phyloP scores from a whole-genome alignment of 441 rosid genomes.

The Gossypium davidsonii region DNA sequence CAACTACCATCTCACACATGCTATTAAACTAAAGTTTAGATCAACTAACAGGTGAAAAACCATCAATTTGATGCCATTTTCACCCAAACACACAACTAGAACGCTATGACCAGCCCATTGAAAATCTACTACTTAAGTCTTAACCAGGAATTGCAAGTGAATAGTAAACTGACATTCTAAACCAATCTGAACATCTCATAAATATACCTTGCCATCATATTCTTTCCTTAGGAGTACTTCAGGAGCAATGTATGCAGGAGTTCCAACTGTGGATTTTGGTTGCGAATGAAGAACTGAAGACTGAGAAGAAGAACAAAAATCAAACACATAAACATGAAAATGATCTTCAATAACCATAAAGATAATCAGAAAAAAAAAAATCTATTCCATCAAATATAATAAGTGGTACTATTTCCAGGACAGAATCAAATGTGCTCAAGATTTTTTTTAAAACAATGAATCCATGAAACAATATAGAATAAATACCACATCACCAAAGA shows the following conservation, averaged over 20 bases:
- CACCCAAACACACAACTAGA: neutral
- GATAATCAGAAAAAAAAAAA: too few species aligned
- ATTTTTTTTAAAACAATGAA: neutral
- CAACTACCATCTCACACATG: neutral
- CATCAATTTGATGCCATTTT: slow-evolving; percentile 1
- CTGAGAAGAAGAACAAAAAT: slow-evolving; percentile 23
- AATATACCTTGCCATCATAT: slow-evolving; percentile 67
- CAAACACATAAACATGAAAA: neutral
- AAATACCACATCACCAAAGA: neutral
- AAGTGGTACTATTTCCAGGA: neutral
- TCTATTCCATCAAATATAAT: neutral
- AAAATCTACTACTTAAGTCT: neutral
- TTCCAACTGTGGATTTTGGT: slow-evolving; percentile 70
- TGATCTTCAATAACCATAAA: neutral
- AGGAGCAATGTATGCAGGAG: slow-evolving; percentile 74
- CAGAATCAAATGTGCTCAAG: neutral
- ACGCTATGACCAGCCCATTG: neutral
- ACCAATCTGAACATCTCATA: neutral
- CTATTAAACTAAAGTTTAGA: neutral
- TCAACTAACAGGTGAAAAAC: neutral
- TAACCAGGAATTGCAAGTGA: neutral
- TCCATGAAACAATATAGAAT: neutral
- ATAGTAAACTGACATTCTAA: neutral
- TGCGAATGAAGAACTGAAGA: slow-evolving; percentile 65
- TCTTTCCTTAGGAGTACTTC: slow-evolving; percentile 53